A percentile compares a stretch with the other conserved stretches of the same genome.
These are phyloP conservation scores for Cairneyella variabilis DNA, from an alignment of 495 filamentous ascomycete species.

Conservation along the genomic window DNA sequence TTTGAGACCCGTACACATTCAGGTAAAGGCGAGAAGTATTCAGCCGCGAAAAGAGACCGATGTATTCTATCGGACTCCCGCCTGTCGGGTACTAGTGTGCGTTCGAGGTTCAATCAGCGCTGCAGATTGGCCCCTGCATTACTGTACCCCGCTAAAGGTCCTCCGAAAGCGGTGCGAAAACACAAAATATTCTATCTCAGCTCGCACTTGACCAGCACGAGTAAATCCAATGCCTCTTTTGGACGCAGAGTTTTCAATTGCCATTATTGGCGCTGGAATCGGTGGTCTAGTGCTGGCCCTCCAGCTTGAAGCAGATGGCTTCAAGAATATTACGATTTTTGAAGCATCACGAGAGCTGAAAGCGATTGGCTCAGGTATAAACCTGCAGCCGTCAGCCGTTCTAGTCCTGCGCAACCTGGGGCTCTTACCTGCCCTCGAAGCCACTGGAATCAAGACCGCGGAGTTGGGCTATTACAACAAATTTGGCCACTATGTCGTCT, in stretches of 20 bases:
- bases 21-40: too few relatives aligned
- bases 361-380: conserved; percentile 9
- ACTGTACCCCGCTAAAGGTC: background rate
- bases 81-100: too few relatives aligned
- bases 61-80: too few relatives aligned
- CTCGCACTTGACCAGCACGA: background rate
- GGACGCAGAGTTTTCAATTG: conserved; percentile 1
- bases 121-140: background rate
- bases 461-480: conserved; percentile 11
- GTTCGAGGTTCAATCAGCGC: too few relatives aligned
- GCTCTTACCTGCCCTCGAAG: conserved; percentile 5
- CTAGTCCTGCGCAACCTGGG: conserved; percentile 12
- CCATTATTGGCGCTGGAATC: conserved; percentile 9
- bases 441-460: conserved; percentile 8
- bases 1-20: too few relatives aligned
- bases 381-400: conserved; percentile 10
- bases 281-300: conserved; percentile 9
- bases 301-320: conserved; percentile 9
- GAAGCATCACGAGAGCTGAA: conserved; percentile 10
- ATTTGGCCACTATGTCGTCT: conserved; percentile 12
- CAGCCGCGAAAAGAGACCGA: too few relatives aligned
- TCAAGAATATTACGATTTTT: conserved; percentile 9
- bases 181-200: background rate
- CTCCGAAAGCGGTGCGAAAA: background rate
- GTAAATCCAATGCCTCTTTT: too few relatives aligned